Evolutionary conservation across 2,329 filamentous ascomycete genomes (phyloP).

Genomic region (Stemphylium beticola): DNA sequence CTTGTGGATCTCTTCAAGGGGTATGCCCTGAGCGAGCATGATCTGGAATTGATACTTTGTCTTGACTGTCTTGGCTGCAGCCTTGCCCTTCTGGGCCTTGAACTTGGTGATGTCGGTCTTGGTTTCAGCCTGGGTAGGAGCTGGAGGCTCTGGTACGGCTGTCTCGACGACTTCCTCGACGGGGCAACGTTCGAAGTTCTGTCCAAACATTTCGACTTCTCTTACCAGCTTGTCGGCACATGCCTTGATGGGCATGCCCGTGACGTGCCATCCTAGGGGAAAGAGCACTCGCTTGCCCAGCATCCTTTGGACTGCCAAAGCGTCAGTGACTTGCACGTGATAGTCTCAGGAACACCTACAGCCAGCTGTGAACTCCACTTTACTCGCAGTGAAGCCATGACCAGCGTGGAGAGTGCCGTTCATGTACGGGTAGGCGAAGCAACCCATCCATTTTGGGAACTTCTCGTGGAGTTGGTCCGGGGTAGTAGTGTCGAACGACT

Average conservation of each 20-base stretch:
- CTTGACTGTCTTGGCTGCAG: constrained; percentile 85
- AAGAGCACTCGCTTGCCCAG: constrained; percentile 86
- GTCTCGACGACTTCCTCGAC: constrained; percentile 51
- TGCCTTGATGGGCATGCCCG: constrained; percentile 92
- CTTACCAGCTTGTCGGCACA: constrained; percentile 93
- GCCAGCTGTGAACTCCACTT: constrained; percentile 90
- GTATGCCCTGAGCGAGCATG: constrained; percentile 89
- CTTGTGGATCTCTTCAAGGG: constrained; percentile 84
- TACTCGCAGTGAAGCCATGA: constrained; percentile 89
- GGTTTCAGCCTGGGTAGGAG: constrained; percentile 66
- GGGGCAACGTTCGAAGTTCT: constrained; percentile 78
- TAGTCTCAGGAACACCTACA: constrained; percentile 42
- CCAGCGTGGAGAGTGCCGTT: constrained; percentile 74
- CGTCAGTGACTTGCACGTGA: neutral
- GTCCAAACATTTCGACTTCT: constrained; percentile 87
- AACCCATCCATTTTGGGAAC: constrained; percentile 89
- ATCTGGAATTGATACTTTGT: constrained; percentile 97
- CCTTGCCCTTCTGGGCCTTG: constrained; percentile 77
- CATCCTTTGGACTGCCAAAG: constrained; percentile 71
- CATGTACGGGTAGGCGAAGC: constrained; percentile 67
- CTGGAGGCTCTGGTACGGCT: constrained; percentile 58
- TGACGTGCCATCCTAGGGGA: constrained; percentile 94
- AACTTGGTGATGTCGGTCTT: constrained; percentile 92
- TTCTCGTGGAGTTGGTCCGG: constrained; percentile 78
- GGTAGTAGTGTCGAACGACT: constrained; percentile 75